Evolutionary conservation across 2,329 filamentous ascomycete genomes (phyloP).

Genomic region (Cladobotryum mycophilum): DNA sequence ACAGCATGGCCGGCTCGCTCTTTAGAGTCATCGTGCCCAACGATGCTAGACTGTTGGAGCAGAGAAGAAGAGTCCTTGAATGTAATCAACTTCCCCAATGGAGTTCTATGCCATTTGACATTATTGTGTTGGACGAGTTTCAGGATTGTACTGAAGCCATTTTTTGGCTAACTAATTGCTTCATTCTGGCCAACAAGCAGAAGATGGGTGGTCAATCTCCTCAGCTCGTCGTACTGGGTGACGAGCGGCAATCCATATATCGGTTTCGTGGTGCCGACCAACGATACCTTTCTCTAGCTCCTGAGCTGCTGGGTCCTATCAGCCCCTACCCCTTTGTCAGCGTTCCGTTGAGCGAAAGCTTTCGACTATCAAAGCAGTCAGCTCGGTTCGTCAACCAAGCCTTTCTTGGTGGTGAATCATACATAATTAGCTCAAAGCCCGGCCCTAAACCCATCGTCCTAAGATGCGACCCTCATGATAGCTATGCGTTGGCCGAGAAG

Average conservation of each 20-base stretch:
- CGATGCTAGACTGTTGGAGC: background rate
- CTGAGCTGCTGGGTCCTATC: conserved; percentile 5
- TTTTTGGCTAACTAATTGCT: conserved; percentile 21
- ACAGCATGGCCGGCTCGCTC: conserved; percentile 1
- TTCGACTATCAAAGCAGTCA: conserved; percentile 20
- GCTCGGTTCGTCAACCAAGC: conserved; percentile 22
- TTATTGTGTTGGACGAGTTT: conserved; percentile 26
- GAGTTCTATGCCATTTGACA: conserved; percentile 20
- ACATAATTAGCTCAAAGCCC: conserved; percentile 22
- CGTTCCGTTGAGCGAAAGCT: conserved; percentile 14
- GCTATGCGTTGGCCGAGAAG: conserved; percentile 9
- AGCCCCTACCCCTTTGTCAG: background rate
- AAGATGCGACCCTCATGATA: conserved; percentile 11
- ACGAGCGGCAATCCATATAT: conserved; percentile 26
- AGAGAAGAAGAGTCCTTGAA: background rate
- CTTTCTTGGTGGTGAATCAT: conserved; percentile 21
- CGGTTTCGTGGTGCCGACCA: conserved; percentile 22
- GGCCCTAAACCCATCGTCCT: conserved; percentile 24
- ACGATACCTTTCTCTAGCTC: conserved; percentile 21
- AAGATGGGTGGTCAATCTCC: conserved; percentile 10
- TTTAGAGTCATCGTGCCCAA: background rate
- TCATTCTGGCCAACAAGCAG: conserved; percentile 18
- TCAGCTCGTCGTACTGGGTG: conserved; percentile 23
- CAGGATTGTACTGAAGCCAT: conserved; percentile 24
- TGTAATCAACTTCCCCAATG: conserved; percentile 16